These are phyloP conservation scores for Bathelium albidoporum DNA, from an alignment of 495 filamentous ascomycete species.

Conservation along the genomic window DNA sequence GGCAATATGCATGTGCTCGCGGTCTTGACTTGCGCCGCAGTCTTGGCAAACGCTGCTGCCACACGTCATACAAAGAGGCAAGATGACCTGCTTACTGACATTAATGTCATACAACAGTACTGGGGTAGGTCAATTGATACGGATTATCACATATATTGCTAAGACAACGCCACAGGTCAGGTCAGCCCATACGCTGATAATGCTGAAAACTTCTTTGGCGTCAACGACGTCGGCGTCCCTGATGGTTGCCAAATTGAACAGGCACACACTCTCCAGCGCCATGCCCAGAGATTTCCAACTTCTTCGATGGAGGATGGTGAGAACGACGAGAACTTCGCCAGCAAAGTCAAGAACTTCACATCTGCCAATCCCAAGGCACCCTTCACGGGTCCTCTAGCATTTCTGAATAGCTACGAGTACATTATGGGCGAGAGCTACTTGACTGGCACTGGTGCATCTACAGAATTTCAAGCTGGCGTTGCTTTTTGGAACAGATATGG, in stretches of 20 bases:
- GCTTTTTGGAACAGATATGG: conserved; percentile 46
- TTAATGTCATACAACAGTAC: conserved; percentile 16
- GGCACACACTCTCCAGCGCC: conserved; percentile 41
- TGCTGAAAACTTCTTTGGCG: conserved; percentile 31
- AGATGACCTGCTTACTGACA: conserved; percentile 11
- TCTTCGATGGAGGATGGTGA: conserved; percentile 32
- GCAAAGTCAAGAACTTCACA: conserved; percentile 39
- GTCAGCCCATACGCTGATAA: conserved; percentile 40
- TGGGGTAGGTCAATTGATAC: conserved; percentile 10
- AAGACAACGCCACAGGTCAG: conserved; percentile 22
- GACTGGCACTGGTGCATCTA: conserved; percentile 39
- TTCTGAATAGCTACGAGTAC: conserved; percentile 43
- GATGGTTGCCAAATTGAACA: conserved; percentile 44
- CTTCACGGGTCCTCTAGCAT: conserved; percentile 38
- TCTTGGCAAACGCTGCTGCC: background rate
- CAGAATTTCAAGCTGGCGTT: conserved; percentile 41
- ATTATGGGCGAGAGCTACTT: conserved; percentile 35
- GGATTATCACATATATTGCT: background rate
- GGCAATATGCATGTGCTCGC: background rate
- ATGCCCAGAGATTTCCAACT: conserved; percentile 44
- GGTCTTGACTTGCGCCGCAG: background rate
- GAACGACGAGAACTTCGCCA: conserved; percentile 37
- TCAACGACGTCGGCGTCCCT: conserved; percentile 39
- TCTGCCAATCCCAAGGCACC: conserved; percentile 25
- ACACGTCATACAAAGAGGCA: background rate